Evolutionary conservation across 129 eudicot species (phyloP).

Genomic region (Flaveria linearis): DNA sequence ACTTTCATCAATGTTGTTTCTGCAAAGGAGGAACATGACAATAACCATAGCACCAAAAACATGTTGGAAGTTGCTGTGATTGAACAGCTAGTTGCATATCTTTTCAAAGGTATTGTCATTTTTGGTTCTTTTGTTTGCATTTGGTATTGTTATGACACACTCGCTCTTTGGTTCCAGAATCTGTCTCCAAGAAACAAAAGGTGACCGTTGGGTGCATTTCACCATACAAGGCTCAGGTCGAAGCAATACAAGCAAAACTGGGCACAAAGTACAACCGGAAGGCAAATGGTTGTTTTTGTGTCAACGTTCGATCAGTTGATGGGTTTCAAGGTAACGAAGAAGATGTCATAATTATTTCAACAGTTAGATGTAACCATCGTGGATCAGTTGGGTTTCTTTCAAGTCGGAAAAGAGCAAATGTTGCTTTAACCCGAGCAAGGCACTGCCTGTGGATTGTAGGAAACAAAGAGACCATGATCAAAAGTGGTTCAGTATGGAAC

Average conservation of each 20-base stretch:
- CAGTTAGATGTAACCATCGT: slow-evolving; percentile 50
- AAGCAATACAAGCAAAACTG: slow-evolving; percentile 43
- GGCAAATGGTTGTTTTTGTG: slow-evolving; percentile 33
- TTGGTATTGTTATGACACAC: background rate
- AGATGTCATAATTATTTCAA: slow-evolving; percentile 68
- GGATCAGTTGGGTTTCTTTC: slow-evolving; percentile 67
- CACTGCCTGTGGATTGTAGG: slow-evolving; percentile 75
- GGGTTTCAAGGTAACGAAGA: slow-evolving; percentile 82
- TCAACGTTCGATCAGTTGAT: slow-evolving; percentile 62
- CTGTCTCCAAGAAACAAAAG: slow-evolving; percentile 23
- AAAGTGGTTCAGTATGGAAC: slow-evolving; percentile 65
- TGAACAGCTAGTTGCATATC: slow-evolving; percentile 38
- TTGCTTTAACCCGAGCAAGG: slow-evolving; percentile 79
- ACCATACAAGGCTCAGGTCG: slow-evolving; percentile 45
- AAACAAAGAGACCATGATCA: slow-evolving; percentile 48
- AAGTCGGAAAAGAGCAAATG: slow-evolving; percentile 56
- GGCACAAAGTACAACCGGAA: slow-evolving; percentile 35
- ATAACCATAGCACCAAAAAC: slow-evolving; percentile 44
- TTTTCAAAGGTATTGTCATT: slow-evolving; percentile 41
- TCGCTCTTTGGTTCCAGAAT: slow-evolving; percentile 23
- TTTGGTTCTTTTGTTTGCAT: slow-evolving; percentile 19
- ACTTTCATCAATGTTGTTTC: slow-evolving; percentile 53
- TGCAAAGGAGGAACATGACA: slow-evolving; percentile 47
- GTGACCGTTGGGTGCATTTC: slow-evolving; percentile 45
- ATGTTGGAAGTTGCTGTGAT: slow-evolving; percentile 53